Percentiles rank a stretch among this genome's conserved stretches.
Conservation (phyloP, 495 filamentous ascomycete genomes). For the Penicillium taxi region DNA sequence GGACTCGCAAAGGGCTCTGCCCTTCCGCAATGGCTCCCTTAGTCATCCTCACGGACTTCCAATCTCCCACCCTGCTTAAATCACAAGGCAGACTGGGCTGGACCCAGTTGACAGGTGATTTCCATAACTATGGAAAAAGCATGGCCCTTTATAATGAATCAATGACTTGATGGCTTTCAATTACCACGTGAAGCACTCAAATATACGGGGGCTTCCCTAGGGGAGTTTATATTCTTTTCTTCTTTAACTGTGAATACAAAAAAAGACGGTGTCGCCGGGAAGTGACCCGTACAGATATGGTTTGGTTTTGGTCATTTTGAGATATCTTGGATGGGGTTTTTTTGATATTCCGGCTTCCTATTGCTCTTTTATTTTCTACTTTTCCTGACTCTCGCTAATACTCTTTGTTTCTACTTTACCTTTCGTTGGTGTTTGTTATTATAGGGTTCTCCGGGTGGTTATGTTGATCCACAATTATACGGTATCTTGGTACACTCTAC, state of each 20-base stretch:
- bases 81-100: constrained; percentile 19
- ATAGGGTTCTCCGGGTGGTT: constrained; percentile 3
- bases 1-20: constrained; percentile 15
- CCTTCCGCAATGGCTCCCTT: constrained; percentile 26
- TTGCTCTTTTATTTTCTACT: constrained; percentile 3
- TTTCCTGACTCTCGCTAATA: constrained; percentile 15
- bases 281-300: constrained; percentile 9
- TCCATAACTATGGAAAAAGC: constrained; percentile 2
- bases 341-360: constrained; percentile 5
- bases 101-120: constrained; percentile 12
- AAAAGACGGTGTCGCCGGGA: constrained; percentile 8
- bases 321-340: constrained; percentile 9
- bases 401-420: constrained; percentile 1
- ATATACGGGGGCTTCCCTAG: constrained; percentile 12
- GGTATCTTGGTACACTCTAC: too few relatives aligned
- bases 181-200: constrained; percentile 13
- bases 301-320: constrained; percentile 4
- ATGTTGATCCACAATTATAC: constrained; percentile 14
- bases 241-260: constrained; percentile 16
- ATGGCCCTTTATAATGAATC: constrained; percentile 15
- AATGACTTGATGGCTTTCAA: constrained; percentile 24
- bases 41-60: constrained; percentile 26
- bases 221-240: too few relatives aligned
- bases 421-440: constrained; percentile 12
- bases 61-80: constrained; percentile 17